Conservation (phyloP, 2,329 filamentous ascomycete species). For the Aspergillus melleus region DNA sequence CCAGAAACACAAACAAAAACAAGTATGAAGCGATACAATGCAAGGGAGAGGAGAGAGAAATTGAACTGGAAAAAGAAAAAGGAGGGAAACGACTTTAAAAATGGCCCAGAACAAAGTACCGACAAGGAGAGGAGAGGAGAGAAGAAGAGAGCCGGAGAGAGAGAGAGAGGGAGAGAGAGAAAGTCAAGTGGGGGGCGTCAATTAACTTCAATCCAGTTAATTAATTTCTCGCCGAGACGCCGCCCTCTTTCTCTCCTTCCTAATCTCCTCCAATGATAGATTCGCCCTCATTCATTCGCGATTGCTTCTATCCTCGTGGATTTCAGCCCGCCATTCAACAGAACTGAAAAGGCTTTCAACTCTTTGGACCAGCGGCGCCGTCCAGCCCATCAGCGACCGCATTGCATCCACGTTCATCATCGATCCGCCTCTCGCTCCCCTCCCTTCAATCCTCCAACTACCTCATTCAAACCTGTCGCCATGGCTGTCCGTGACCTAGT, state of each 20-base stretch:
- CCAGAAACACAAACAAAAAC: conserved; percentile 2
- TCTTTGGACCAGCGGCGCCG: neutral
- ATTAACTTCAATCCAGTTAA: conserved; percentile 6
- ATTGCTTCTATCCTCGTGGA: neutral
- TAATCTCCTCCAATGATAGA: neutral
- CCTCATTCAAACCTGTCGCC: neutral
- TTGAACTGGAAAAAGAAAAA: conserved; percentile 1
- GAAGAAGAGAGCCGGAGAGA: conserved; percentile 1
- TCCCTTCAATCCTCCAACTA: conserved; percentile 8
- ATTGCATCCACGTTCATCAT: conserved; percentile 14
- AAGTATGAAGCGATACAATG: neutral
- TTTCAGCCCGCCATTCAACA: no score
- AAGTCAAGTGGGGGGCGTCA: conserved; percentile 6
- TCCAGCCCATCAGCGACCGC: conserved; percentile 16
- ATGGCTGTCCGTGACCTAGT: conserved; percentile 63
- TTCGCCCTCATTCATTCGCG: neutral
- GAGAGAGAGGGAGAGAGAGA: neutral
- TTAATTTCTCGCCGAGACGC: conserved; percentile 2
- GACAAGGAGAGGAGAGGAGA: conserved; percentile 6
- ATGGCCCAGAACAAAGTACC: conserved; percentile 10
- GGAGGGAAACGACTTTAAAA: conserved; percentile 1
- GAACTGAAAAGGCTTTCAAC: neutral
- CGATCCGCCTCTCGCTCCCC: conserved; percentile 6
- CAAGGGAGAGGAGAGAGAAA: conserved; percentile 6
- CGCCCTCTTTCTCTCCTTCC: neutral